A percentile compares a stretch with the other conserved stretches of the same genome.
Conservation (phyloP, 139 green algal genomes). For the Monoraphidium neglectum region DNA sequence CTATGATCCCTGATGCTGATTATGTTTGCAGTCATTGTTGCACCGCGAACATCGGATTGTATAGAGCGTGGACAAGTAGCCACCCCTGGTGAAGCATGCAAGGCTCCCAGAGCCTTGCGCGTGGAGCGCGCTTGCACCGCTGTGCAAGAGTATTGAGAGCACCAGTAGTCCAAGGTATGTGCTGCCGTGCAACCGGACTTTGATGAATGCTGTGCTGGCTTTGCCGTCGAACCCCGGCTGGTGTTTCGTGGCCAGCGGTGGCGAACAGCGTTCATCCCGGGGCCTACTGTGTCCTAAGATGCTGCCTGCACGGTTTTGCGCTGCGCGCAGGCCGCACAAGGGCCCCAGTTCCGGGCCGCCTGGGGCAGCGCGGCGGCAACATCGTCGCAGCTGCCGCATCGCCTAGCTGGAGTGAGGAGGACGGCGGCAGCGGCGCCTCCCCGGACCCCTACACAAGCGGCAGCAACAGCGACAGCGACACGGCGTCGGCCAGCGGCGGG, state of each 20-base stretch:
- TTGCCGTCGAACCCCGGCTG: background rate
- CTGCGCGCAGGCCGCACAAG: background rate
- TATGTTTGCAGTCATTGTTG: too few relatives aligned
- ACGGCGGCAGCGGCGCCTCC: background rate
- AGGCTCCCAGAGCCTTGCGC: background rate
- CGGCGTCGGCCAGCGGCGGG: background rate
- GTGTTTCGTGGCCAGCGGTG: background rate
- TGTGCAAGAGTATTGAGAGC: background rate
- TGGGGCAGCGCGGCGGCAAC: background rate
- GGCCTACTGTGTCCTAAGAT: slow-evolving; percentile 1
- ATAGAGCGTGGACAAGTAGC: too few relatives aligned
- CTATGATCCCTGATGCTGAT: too few relatives aligned
- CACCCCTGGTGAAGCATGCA: slow-evolving; percentile 1
- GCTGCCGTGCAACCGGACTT: background rate
- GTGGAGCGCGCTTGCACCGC: background rate
- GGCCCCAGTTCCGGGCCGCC: background rate
- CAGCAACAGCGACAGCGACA: slow-evolving; percentile 5
- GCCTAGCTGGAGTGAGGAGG: background rate
- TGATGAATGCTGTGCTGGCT: background rate
- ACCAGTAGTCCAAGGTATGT: background rate
- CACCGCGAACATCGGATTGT: too few relatives aligned
- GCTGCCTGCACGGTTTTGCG: background rate
- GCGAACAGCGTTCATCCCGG: too few relatives aligned
- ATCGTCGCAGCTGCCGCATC: background rate
- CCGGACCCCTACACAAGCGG: background rate